Percentiles rank a stretch among this genome's conserved stretches.
Conservation (phyloP, 345 rosid genomes). For the Corchorus olitorius region DNA sequence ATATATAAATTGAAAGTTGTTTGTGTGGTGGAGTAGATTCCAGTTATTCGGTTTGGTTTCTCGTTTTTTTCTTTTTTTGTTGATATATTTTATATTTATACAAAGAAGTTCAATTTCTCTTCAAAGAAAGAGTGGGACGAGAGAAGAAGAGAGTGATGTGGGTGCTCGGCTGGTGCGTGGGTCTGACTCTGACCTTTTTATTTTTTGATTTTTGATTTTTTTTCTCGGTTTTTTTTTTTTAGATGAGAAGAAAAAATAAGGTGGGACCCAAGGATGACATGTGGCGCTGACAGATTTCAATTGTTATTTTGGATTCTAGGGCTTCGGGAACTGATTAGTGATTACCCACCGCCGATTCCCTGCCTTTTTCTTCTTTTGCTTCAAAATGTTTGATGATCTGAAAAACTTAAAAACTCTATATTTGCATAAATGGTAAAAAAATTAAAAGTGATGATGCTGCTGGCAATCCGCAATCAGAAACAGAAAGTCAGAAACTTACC, state of each 20-base stretch:
- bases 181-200: conserved; percentile 18
- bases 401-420: neutral
- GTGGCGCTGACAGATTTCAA: conserved; percentile 27
- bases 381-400: neutral
- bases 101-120: neutral
- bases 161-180: neutral
- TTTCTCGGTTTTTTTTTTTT: too few relatives aligned
- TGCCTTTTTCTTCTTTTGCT: neutral
- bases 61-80: conserved; percentile 8
- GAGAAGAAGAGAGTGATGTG: neutral
- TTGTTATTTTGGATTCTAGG: conserved; percentile 13
- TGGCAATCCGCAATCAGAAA: too few relatives aligned
- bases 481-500: too few relatives aligned
- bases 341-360: conserved; percentile 6
- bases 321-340: conserved; percentile 16
- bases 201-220: too few relatives aligned
- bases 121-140: neutral
- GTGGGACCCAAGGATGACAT: conserved; percentile 22
- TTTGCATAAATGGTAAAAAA: neutral
- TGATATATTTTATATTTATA: too few relatives aligned
- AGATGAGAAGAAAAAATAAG: neutral
- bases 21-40: conserved; percentile 38
- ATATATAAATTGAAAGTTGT: neutral
- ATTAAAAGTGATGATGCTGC: too few relatives aligned
- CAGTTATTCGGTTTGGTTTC: conserved; percentile 32